Evolutionary conservation across 176 grass and related monocot genomes (phyloP).

Genomic region (Oryza brachyantha): DNA sequence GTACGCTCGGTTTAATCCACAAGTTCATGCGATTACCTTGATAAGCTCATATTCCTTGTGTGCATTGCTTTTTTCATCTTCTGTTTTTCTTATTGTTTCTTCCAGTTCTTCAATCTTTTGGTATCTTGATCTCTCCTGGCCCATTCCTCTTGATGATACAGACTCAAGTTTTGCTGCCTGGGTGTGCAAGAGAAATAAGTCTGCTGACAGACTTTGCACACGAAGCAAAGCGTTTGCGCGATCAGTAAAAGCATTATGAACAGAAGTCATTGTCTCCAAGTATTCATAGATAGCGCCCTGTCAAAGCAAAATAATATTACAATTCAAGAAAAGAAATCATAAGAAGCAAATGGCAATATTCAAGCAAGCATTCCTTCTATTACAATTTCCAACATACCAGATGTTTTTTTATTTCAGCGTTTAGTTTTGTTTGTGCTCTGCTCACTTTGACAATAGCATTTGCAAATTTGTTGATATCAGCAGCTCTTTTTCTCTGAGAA

Average conservation of each 20-base stretch:
- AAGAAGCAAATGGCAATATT: conserved; percentile 9
- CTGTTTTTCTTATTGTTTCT: conserved; percentile 58
- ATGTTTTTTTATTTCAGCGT: conserved; percentile 63
- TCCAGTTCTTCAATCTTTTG: conserved; percentile 73
- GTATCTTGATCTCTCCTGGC: conserved; percentile 56
- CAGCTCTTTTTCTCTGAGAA: conserved; percentile 65
- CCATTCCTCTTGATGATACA: conserved; percentile 65
- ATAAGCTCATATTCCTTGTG: conserved; percentile 70
- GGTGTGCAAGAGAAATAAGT: conserved; percentile 59
- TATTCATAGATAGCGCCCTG: conserved; percentile 81
- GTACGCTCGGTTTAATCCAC: background rate
- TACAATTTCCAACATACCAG: conserved; percentile 50
- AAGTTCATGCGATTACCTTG: conserved; percentile 53
- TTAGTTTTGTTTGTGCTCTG: conserved; percentile 65
- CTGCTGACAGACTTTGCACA: conserved; percentile 61
- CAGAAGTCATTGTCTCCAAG: conserved; percentile 65
- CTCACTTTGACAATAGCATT: conserved; percentile 68
- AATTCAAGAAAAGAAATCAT: conserved; percentile 18
- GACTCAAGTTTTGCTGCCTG: conserved; percentile 65
- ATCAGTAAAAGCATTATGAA: conserved; percentile 81
- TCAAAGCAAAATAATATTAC: conserved; percentile 35
- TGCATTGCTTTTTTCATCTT: conserved; percentile 68
- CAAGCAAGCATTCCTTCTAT: conserved; percentile 17
- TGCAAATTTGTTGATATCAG: conserved; percentile 63
- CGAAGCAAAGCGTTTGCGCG: conserved; percentile 66